These are phyloP conservation scores for Rubia peregrina DNA, from an alignment of 305 asterid species.

Conservation along the genomic window DNA sequence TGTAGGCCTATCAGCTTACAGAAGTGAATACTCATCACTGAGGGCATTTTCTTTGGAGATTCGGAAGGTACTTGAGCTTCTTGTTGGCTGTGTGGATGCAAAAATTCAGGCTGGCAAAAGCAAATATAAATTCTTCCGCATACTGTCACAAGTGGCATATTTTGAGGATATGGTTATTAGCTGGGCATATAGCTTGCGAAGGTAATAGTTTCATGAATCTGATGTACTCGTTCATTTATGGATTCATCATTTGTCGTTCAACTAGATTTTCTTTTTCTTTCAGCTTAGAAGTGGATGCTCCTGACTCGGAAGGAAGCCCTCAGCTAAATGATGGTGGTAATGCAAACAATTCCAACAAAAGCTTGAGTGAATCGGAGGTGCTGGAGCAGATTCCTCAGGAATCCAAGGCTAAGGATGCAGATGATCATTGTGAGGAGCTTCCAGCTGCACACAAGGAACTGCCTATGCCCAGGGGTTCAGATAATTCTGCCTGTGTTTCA, in stretches of 20 bases:
- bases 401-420: conserved; percentile 23
- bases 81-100: conserved; percentile 47
- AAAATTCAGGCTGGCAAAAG: conserved; percentile 84
- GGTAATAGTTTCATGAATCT: conserved; percentile 39
- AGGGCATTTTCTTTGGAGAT: conserved; percentile 58
- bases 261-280: conserved; percentile 21
- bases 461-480: conserved; percentile 18
- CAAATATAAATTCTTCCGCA: conserved; percentile 50
- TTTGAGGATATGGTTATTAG: conserved; percentile 79
- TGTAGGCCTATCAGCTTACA: conserved; percentile 81
- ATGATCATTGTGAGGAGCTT: conserved; percentile 17
- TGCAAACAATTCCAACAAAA: conserved; percentile 21
- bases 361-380: conserved; percentile 25
- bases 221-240: conserved; percentile 2
- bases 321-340: conserved; percentile 16
- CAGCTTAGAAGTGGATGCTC: conserved; percentile 73
- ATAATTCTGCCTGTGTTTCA: conserved; percentile 21
- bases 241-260: conserved; percentile 12
- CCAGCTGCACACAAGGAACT: conserved; percentile 28
- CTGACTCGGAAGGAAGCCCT: conserved; percentile 32
- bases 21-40: conserved; percentile 68
- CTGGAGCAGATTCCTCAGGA: conserved; percentile 27
- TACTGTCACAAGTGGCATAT: conserved; percentile 88
- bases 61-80: conserved; percentile 71
- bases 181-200: conserved; percentile 71